phyloP scores from a whole-genome alignment of 257 asterid species.

The Nicotiana sylvestris region DNA sequence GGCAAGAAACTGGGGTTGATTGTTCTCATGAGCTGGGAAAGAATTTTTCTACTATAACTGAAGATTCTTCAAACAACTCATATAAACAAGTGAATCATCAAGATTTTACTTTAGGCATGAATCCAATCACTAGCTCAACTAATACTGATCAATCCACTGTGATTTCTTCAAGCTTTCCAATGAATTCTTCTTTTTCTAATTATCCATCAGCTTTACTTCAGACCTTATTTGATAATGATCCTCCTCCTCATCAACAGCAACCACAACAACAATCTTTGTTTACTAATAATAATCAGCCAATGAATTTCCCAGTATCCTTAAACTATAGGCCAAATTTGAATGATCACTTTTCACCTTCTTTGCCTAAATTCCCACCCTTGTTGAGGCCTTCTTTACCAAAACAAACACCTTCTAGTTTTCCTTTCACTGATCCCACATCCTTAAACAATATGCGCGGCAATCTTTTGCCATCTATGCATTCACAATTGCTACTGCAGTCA shows the following conservation, averaged over 20 bases:
- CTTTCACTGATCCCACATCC: slow-evolving; percentile 12
- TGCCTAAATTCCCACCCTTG: slow-evolving; percentile 22
- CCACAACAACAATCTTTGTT: slow-evolving; percentile 16
- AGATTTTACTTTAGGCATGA: slow-evolving; percentile 9
- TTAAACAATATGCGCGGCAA: slow-evolving; percentile 10
- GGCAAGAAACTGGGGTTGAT: slow-evolving; percentile 16
- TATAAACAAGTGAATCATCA: background rate
- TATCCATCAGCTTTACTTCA: slow-evolving; percentile 38
- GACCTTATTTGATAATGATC: slow-evolving; percentile 36
- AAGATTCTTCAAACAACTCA: background rate
- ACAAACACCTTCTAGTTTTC: slow-evolving; percentile 17
- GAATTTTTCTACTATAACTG: background rate
- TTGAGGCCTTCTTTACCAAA: slow-evolving; percentile 10
- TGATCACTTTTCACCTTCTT: slow-evolving; percentile 19
- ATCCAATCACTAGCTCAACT: slow-evolving; percentile 7
- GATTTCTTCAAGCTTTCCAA: background rate
- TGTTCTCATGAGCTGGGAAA: background rate
- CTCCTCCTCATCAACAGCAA: slow-evolving; percentile 21
- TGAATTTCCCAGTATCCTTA: slow-evolving; percentile 18
- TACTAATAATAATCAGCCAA: slow-evolving; percentile 12
- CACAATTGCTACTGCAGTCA: background rate
- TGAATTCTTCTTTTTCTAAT: slow-evolving; percentile 27
- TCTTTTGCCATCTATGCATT: slow-evolving; percentile 18
- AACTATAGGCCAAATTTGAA: slow-evolving; percentile 16
- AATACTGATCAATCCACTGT: slow-evolving; percentile 1